phyloP scores from a whole-genome alignment of 2,329 filamentous ascomycete genomes.

The Xylariomycetidae sp. region DNA sequence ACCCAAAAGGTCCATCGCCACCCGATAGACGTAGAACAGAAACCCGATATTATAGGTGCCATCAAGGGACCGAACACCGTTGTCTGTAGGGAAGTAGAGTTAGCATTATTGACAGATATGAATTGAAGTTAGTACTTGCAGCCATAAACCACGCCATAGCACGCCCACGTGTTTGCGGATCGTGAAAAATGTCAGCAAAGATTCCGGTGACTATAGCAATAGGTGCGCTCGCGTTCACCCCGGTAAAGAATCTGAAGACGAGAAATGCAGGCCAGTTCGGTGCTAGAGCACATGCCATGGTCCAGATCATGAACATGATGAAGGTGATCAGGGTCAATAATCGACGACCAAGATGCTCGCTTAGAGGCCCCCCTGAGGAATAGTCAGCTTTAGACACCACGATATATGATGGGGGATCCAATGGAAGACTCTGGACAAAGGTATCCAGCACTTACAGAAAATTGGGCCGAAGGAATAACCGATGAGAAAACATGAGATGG shows the following conservation, averaged over 20 bases:
- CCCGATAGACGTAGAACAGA: constrained; percentile 49
- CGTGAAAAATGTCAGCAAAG: constrained; percentile 61
- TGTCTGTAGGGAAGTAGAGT: constrained; percentile 31
- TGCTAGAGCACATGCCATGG: constrained; percentile 51
- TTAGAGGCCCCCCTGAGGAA: constrained; percentile 59
- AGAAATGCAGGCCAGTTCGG: constrained; percentile 49
- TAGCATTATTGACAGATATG: constrained; percentile 4
- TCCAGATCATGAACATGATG: constrained; percentile 43
- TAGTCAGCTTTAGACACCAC: neutral
- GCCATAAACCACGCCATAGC: constrained; percentile 63
- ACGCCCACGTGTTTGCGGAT: constrained; percentile 50
- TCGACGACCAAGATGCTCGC: constrained; percentile 59
- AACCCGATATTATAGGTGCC: constrained; percentile 62
- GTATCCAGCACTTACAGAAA: constrained; percentile 16
- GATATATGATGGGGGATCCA: neutral
- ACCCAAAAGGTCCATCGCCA: constrained; percentile 73
- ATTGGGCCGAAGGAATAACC: constrained; percentile 55
- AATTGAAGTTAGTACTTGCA: constrained; percentile 30
- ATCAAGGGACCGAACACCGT: constrained; percentile 64
- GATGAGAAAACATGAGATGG: constrained; percentile 59
- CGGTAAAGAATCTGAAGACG: constrained; percentile 50
- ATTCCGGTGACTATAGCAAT: constrained; percentile 60
- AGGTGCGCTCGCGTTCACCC: constrained; percentile 51
- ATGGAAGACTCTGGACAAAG: neutral
- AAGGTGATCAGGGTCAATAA: constrained; percentile 42